Evolutionary conservation across 192 early-diverging fungal genomes (phyloP).

Genomic region (Linnemannia exigua): DNA sequence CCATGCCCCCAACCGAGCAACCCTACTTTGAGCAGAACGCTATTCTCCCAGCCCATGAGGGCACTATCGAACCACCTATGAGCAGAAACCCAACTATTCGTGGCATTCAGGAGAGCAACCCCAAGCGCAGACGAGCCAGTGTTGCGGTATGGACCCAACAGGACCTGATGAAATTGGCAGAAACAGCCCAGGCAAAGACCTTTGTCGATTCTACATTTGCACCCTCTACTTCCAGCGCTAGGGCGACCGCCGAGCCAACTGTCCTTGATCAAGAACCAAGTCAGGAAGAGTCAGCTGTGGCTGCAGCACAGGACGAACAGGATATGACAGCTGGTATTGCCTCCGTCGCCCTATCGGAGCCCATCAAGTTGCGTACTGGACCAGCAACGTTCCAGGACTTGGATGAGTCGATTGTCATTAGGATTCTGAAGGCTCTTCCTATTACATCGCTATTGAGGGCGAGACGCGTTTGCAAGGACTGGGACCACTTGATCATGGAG

Average conservation of each 20-base stretch:
- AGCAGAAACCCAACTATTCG: slow-evolving; percentile 51
- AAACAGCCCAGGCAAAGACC: slow-evolving; percentile 48
- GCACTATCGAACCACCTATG: slow-evolving; percentile 52
- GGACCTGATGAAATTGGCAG: slow-evolving; percentile 74
- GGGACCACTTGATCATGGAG: slow-evolving; percentile 62
- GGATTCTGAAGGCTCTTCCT: slow-evolving; percentile 64
- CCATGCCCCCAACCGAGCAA: not conserved
- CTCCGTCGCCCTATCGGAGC: not conserved
- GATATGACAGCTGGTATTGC: not conserved
- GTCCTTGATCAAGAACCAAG: not conserved
- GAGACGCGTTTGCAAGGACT: slow-evolving; percentile 59
- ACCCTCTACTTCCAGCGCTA: slow-evolving; percentile 6
- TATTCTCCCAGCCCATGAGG: slow-evolving; percentile 9
- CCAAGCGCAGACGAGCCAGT: slow-evolving; percentile 68
- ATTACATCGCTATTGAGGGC: slow-evolving; percentile 58
- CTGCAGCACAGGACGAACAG: not conserved
- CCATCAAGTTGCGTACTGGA: slow-evolving; percentile 20
- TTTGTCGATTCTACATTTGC: slow-evolving; percentile 6
- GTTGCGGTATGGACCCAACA: slow-evolving; percentile 88
- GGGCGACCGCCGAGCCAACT: slow-evolving; percentile 6
- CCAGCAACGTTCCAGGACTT: slow-evolving; percentile 41
- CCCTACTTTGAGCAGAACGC: slow-evolving; percentile 18
- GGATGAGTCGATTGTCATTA: slow-evolving; percentile 50
- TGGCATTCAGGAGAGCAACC: slow-evolving; percentile 47
- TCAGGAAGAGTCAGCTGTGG: not conserved